These are phyloP conservation scores for Neopestalotiopsis sp. DNA, from an alignment of 2,329 filamentous ascomycete species.

Conservation along the genomic window DNA sequence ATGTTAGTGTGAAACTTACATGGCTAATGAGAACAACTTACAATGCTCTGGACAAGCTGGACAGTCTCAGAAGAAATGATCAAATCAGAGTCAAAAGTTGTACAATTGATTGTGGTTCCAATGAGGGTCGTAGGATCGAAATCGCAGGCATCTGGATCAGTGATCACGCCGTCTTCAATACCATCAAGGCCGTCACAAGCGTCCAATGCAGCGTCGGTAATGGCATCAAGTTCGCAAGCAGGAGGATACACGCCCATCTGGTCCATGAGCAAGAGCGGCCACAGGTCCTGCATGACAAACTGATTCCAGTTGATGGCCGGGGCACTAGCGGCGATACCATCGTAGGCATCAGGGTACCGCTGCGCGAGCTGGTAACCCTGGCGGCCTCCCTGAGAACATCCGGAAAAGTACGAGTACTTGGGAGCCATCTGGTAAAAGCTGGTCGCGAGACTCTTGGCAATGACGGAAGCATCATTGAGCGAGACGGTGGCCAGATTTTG, in stretches of 20 bases:
- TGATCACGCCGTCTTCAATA: background rate
- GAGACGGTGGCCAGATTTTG: constrained; percentile 2
- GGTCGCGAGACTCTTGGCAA: constrained; percentile 3
- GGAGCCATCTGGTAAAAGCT: constrained; percentile 41
- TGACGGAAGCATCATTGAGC: constrained; percentile 8
- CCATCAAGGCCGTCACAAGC: constrained; percentile 8
- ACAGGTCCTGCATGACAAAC: background rate
- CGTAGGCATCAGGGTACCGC: constrained; percentile 56
- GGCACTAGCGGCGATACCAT: constrained; percentile 55
- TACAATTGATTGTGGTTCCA: constrained; percentile 8
- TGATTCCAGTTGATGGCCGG: constrained; percentile 42
- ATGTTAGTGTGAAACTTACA: background rate
- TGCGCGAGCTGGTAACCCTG: constrained; percentile 60
- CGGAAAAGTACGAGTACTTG: constrained; percentile 57
- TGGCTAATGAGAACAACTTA: background rate
- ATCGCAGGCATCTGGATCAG: background rate
- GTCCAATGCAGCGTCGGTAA: background rate
- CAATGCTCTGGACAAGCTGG: background rate
- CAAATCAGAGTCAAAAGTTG: too few species aligned
- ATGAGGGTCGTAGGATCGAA: background rate
- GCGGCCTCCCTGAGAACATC: constrained; percentile 56
- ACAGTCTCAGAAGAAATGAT: background rate
- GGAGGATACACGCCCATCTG: background rate
- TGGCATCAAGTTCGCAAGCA: constrained; percentile 4
- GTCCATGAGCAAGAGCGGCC: constrained; percentile 9